Evolutionary conservation across 441 rosid species (phyloP), one percentile per base, ranked within the genome.

Genomic region (Daphne laureola): DNA sequence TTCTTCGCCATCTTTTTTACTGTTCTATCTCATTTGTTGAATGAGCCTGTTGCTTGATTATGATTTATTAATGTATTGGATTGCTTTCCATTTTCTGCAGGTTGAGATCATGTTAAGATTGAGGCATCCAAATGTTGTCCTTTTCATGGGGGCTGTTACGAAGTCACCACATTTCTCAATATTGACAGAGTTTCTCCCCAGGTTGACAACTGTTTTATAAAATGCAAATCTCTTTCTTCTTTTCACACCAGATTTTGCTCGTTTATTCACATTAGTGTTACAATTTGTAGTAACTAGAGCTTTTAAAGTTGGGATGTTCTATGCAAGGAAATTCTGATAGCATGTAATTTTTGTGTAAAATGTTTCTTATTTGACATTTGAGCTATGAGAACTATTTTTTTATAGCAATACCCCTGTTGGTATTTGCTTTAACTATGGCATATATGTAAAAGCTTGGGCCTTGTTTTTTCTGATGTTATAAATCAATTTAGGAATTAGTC

Each of bases 131-230:
- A 93, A 93, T 44, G 91, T 93, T 55, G 99, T 93, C 66, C 96
- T 90, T 66, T 93, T 93, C 81, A 90, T 90, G 99, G 99, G 97
- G 74, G 99, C 99, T 25, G 97, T 93, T 64, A 85, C 96, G 52
- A 89, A 84, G 26, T 70, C 88, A 5, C 99, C 97, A 36, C 82
- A 93, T 75, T 78, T 93, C 74, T 90, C 99, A 13, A 90, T 94
- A 70, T 63, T 94, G 70, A 93, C 96, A 14, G 99, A 94, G 77
- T 94, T 80, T 71, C 73, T 93, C 51, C 96, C 96, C 67, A 94
- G 99, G 99, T 94, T 72, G 26, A 46, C 38, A 7, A 31, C 38
- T 31, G 38, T 31, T 9, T 31, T 31, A 31, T 31, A 31, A 5
- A 5, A 31, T 31, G 38, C 1, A 31, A 31, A 31, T 31, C 4